Base-by-base conservation (phyloP, 2,329 filamentous ascomycete genomes). In the Ophioceras dolichostomum region DNA sequence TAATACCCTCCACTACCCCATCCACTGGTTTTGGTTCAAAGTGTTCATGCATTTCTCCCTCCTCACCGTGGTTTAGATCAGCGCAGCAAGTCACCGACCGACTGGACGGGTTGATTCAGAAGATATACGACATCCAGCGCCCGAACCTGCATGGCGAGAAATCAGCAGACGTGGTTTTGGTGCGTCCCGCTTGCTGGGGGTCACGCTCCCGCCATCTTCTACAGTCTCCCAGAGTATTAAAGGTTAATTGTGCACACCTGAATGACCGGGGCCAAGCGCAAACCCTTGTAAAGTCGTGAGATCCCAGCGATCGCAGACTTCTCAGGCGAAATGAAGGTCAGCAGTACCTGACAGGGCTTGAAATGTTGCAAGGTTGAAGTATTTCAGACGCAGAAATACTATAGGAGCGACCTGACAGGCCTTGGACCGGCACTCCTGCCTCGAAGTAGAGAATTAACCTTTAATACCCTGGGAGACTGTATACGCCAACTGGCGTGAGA, bases 61-160 rank as follows among this genome's bases (percentile, higher is more conserved):
- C 8, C 7, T 26, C 8, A 26, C 8, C 22, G 8, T 12, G 22
- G 7, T 7, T 26, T 7, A 53, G 50, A 37, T 48, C 46, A 6
- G 45, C 54, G 5, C 43, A 55, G 26, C 44, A 65, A 40, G 57
- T 67, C 14, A 54, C 53, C 3, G 49, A 55, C 12, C 51, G 63
- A 8, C 46, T 68, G 26, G 63, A 67, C 42, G 46, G 49, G 30
- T 42, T 67, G 13, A 63, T 68, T 36, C 42, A 43, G 5, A 46
- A 60, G 40, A 65, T 68, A 21, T 53, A 52, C 10, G 41, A 50
- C 2, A 51, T 63, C 4, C 63, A 68, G 36, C 41, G 43, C 10
- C 55, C 53, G 8, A 49, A 49, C 36, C 64, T 67, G 54, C 49
- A 57, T 32, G 60, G 57, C 2, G 58, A 57, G 37, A 53, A 53